phyloP scores from a whole-genome alignment of 2,329 filamentous ascomycete genomes.

The Fusarium nurragi region DNA sequence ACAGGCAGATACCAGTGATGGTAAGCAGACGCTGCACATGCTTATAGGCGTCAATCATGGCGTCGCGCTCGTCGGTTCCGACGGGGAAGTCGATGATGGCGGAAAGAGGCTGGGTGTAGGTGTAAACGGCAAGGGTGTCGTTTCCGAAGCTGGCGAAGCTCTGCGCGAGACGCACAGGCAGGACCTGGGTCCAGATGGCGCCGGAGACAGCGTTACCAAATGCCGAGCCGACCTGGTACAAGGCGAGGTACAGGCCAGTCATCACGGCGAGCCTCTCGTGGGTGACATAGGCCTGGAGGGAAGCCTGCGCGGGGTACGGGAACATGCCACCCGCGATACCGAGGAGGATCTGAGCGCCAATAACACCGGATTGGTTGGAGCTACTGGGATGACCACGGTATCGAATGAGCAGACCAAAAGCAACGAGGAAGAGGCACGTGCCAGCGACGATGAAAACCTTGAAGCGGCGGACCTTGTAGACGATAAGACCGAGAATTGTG shows the following conservation, averaged over 20 bases:
- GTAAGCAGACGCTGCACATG: slow-evolving; percentile 58
- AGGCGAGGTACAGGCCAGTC: slow-evolving; percentile 69
- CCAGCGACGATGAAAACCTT: slow-evolving; percentile 72
- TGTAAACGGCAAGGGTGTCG: slow-evolving; percentile 49
- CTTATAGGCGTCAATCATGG: slow-evolving; percentile 57
- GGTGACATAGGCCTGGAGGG: slow-evolving; percentile 53
- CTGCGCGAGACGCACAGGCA: slow-evolving; percentile 57
- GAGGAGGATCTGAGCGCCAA: slow-evolving; percentile 69
- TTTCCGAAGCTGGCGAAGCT: slow-evolving; percentile 50
- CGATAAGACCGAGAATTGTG: slow-evolving; percentile 63
- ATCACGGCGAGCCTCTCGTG: slow-evolving; percentile 69
- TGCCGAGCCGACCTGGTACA: slow-evolving; percentile 70
- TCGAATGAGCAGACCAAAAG: slow-evolving; percentile 71
- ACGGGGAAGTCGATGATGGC: slow-evolving; percentile 51
- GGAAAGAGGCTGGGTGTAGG: slow-evolving; percentile 52
- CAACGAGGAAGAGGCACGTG: slow-evolving; percentile 69
- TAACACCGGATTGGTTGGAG: slow-evolving; percentile 63
- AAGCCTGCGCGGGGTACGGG: slow-evolving; percentile 59
- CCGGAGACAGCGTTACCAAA: slow-evolving; percentile 69
- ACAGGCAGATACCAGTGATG: slow-evolving; percentile 60
- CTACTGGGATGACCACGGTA: slow-evolving; percentile 63
- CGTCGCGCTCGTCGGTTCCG: slow-evolving; percentile 55
- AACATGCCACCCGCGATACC: slow-evolving; percentile 73
- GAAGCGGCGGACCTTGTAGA: slow-evolving; percentile 66
- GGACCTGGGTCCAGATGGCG: slow-evolving; percentile 68